A percentile compares a stretch with the other conserved stretches of the same genome.
phyloP scores from a whole-genome alignment of 495 filamentous ascomycete species.

The Lasiosphaeris hirsuta region DNA sequence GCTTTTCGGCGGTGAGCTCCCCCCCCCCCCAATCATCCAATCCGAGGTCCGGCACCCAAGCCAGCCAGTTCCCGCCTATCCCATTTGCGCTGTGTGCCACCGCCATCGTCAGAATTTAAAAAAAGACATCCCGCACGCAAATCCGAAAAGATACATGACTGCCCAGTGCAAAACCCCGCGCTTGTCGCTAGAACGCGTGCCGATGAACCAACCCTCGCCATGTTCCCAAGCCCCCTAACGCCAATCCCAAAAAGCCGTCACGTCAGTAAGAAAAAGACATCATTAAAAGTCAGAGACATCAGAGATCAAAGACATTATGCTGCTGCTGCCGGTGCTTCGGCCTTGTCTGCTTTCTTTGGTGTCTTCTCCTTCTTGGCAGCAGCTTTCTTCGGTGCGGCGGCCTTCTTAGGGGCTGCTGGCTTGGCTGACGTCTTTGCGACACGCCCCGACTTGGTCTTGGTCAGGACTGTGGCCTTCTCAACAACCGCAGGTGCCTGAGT shows the following conservation, averaged over 20 bases:
- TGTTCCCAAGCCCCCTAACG: constrained; percentile 17
- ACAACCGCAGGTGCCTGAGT: constrained; percentile 56
- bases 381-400: constrained; percentile 61
- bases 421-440: constrained; percentile 67
- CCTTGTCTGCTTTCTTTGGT: constrained; percentile 56
- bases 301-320: constrained; percentile 21
- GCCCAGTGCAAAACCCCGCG: constrained; percentile 6
- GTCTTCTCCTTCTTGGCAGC: constrained; percentile 63
- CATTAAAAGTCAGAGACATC: constrained; percentile 7
- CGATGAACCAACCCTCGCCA: constrained; percentile 9
- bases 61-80: background rate
- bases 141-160: background rate
- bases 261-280: constrained; percentile 18
- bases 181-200: constrained; percentile 9
- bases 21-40: background rate
- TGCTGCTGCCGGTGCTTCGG: constrained; percentile 26
- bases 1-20: background rate
- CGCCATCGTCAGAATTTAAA: background rate
- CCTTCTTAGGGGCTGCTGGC: constrained; percentile 61
- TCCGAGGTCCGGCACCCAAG: background rate
- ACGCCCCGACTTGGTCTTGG: constrained; percentile 89
- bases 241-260: constrained; percentile 22
- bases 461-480: constrained; percentile 65
- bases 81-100: background rate
- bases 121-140: background rate